Percentiles rank a stretch among this genome's conserved stretches.
These are phyloP conservation scores for Phytopythium helicoides DNA, from an alignment of 352 stramenopile species.

Conservation along the genomic window DNA sequence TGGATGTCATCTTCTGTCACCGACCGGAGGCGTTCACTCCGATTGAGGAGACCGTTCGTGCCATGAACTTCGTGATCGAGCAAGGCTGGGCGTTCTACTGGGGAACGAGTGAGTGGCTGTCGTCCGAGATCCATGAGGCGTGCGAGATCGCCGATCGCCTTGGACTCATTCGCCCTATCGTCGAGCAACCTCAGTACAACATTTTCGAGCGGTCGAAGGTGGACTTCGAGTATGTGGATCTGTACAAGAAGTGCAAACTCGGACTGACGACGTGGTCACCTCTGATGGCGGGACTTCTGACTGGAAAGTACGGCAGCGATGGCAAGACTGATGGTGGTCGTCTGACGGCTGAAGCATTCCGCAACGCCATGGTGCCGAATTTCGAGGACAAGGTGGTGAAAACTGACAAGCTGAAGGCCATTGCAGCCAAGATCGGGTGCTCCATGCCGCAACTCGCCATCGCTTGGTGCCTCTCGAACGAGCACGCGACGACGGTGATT, in stretches of 20 bases:
- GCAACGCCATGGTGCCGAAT: conserved; percentile 4
- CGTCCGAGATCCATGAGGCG: too few species aligned
- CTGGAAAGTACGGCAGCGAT: conserved; percentile 50
- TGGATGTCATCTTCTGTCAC: too few species aligned
- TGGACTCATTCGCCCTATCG: too few species aligned
- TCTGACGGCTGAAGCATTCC: conserved; percentile 8
- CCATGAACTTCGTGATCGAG: too few species aligned
- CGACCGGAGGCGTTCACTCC: too few species aligned
- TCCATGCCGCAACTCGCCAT: conserved; percentile 43
- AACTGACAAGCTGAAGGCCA: conserved; percentile 28
- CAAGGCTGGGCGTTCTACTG: too few species aligned
- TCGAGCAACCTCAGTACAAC: too few species aligned
- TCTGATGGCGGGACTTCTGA: conserved; percentile 42
- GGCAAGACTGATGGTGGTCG: conserved; percentile 26
- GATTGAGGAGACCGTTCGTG: too few species aligned
- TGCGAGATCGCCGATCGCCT: too few species aligned
- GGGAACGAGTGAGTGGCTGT: too few species aligned
- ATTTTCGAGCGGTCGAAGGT: too few species aligned
- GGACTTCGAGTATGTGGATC: too few species aligned
- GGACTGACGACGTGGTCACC: conserved; percentile 22
- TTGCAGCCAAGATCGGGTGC: conserved; percentile 39
- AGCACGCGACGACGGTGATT: conserved; percentile 54
- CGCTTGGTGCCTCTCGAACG: conserved; percentile 54
- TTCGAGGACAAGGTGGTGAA: conserved; percentile 22
- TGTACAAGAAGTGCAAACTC: background rate